Evolutionary conservation across 495 filamentous ascomycete species (phyloP).

Genomic region (Neurospora sp.): DNA sequence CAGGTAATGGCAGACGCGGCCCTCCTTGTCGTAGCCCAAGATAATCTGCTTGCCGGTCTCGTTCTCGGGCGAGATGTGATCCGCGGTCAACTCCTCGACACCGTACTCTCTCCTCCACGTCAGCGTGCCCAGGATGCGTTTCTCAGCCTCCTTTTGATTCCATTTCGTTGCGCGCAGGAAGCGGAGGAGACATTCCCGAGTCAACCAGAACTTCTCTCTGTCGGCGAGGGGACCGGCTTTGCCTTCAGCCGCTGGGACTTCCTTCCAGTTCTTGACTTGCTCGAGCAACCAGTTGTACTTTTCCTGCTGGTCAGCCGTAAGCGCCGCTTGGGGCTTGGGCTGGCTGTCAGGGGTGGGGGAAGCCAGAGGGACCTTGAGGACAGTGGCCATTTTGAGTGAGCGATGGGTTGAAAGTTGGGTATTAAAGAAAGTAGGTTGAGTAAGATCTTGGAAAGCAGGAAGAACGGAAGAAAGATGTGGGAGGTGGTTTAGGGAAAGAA

Average conservation of each 20-base stretch:
- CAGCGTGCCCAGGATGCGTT: conserved; percentile 67
- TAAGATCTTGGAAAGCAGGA: not conserved
- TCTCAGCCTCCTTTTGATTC: conserved; percentile 63
- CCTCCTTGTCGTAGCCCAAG: conserved; percentile 75
- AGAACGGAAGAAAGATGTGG: not conserved
- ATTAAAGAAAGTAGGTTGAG: not conserved
- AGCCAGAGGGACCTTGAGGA: conserved; percentile 59
- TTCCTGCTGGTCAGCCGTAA: conserved; percentile 66
- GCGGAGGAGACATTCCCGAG: conserved; percentile 81
- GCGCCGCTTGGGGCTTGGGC: conserved; percentile 38
- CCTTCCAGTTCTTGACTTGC: conserved; percentile 56
- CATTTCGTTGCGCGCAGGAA: conserved; percentile 93
- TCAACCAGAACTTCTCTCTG: conserved; percentile 79
- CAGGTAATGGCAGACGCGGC: conserved; percentile 79
- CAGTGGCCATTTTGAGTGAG: conserved; percentile 20
- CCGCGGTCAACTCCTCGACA: conserved; percentile 58
- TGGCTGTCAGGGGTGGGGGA: conserved; percentile 47
- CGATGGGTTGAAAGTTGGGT: not conserved
- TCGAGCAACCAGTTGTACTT: conserved; percentile 73
- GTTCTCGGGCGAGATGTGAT: conserved; percentile 82
- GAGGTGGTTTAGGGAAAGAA: not conserved
- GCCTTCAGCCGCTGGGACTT: conserved; percentile 55
- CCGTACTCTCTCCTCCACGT: conserved; percentile 87
- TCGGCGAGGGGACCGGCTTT: conserved; percentile 60
- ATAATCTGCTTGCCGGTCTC: conserved; percentile 92